Evolutionary conservation across 257 asterid species (phyloP).

Genomic region (Ehretia macrophylla): DNA sequence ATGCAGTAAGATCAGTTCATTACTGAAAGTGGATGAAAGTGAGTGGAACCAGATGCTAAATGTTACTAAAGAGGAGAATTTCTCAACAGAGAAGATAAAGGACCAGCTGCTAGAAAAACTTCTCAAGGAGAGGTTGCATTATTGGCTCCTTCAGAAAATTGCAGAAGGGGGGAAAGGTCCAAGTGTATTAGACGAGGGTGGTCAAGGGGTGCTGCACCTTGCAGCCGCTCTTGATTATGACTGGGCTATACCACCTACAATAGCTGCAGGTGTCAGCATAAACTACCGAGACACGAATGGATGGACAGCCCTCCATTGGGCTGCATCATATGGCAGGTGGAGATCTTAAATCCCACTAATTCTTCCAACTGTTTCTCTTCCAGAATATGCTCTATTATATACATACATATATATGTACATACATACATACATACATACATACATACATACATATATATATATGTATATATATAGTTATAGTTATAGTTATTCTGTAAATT

Average conservation of each 20-base stretch:
- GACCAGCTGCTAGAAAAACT: slow-evolving; percentile 63
- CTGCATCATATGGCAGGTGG: slow-evolving; percentile 88
- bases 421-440: too few species aligned
- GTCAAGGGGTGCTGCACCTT: slow-evolving; percentile 86
- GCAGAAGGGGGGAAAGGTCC: slow-evolving; percentile 85
- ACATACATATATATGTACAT: too few species aligned
- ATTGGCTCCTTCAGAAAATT: slow-evolving; percentile 73
- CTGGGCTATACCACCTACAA: slow-evolving; percentile 79
- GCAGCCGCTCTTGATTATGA: slow-evolving; percentile 87
- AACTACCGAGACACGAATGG: slow-evolving; percentile 86
- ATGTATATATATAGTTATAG: too few species aligned
- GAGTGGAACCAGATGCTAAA: slow-evolving; percentile 73
- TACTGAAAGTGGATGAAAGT: slow-evolving; percentile 45
- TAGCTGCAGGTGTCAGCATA: slow-evolving; percentile 76
- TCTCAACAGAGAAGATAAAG: slow-evolving; percentile 49
- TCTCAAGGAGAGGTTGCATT: slow-evolving; percentile 63
- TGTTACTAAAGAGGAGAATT: slow-evolving; percentile 37
- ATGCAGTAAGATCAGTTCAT: slow-evolving; percentile 45
- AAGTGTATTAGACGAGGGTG: slow-evolving; percentile 60
- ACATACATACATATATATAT: too few species aligned
- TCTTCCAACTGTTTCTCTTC: not conserved
- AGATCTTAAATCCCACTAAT: not conserved
- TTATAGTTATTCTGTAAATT: too few species aligned
- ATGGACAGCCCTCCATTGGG: slow-evolving; percentile 99
- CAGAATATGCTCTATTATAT: not conserved